These are phyloP conservation scores for Pulveroboletus ravenelii DNA, from an alignment of 768 basidiomycete genomes.

Conservation along the genomic window DNA sequence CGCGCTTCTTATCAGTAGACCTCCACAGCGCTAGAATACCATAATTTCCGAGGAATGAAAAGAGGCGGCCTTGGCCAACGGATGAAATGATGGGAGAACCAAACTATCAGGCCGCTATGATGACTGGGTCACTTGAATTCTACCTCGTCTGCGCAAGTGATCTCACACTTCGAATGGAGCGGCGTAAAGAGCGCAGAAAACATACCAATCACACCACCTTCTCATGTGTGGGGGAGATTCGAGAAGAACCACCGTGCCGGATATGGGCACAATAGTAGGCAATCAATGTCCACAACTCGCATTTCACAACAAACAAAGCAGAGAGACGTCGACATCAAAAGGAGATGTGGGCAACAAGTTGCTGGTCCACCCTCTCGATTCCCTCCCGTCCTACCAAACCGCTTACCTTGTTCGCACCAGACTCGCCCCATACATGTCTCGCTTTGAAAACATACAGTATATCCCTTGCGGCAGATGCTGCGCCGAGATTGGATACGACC, in stretches of 20 bases:
- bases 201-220: conserved; percentile 19
- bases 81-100: conserved; percentile 13
- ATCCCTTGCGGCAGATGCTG: conserved; percentile 28
- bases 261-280: conserved; percentile 21
- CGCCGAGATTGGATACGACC: conserved; percentile 25
- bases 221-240: conserved; percentile 16
- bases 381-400: background rate
- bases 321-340: conserved; percentile 23
- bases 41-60: conserved; percentile 31
- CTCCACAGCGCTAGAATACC: conserved; percentile 4
- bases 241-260: conserved; percentile 16
- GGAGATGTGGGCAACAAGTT: conserved; percentile 5
- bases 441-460: conserved; percentile 5
- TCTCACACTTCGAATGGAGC: conserved; percentile 20
- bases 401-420: conserved; percentile 11
- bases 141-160: conserved; percentile 11
- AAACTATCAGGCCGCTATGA: conserved; percentile 5
- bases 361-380: conserved; percentile 3
- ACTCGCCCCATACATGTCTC: conserved; percentile 16
- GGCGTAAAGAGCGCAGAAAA: conserved; percentile 18
- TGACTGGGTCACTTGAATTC: conserved; percentile 5
- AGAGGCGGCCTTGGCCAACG: conserved; percentile 1
- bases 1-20: conserved; percentile 11
- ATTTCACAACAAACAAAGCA: conserved; percentile 32
- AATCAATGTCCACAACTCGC: conserved; percentile 17